phyloP scores from a whole-genome alignment of 2,329 filamentous ascomycete genomes.

The Talaromyces marneffei region DNA sequence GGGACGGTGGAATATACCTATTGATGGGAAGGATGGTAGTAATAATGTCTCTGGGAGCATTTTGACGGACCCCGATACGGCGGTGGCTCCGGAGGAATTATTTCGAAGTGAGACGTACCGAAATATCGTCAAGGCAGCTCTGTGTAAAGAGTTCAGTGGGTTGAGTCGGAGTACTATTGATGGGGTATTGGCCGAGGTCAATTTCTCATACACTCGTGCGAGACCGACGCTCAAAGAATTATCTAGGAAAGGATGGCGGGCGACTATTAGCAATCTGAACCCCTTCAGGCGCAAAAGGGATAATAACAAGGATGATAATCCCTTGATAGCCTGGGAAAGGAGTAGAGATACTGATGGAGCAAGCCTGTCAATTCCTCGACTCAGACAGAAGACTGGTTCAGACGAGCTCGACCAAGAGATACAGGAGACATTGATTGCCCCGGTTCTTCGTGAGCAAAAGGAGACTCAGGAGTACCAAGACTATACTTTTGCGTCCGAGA shows the following conservation, averaged over 20 bases:
- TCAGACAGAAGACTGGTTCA: slow-evolving; percentile 38
- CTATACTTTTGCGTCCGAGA: slow-evolving; percentile 33
- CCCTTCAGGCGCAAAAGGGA: slow-evolving; percentile 38
- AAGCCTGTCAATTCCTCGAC: slow-evolving; percentile 20
- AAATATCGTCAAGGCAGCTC: slow-evolving; percentile 31
- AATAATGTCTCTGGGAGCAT: neutral
- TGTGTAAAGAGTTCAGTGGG: slow-evolving; percentile 40
- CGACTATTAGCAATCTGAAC: slow-evolving; percentile 38
- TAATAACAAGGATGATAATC: slow-evolving; percentile 30
- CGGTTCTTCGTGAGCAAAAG: slow-evolving; percentile 30
- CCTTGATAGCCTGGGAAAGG: slow-evolving; percentile 37
- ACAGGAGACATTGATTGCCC: slow-evolving; percentile 31
- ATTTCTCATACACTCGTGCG: slow-evolving; percentile 41
- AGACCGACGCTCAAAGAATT: slow-evolving; percentile 40
- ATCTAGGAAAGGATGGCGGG: slow-evolving; percentile 41
- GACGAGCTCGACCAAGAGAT: slow-evolving; percentile 42
- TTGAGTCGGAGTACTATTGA: slow-evolving; percentile 42
- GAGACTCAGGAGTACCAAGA: slow-evolving; percentile 36
- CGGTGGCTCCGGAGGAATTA: slow-evolving; percentile 36
- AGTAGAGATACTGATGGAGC: slow-evolving; percentile 23
- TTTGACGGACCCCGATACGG: neutral
- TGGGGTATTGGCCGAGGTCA: slow-evolving; percentile 44
- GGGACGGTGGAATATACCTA: slow-evolving; percentile 41
- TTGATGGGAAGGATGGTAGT: slow-evolving; percentile 9
- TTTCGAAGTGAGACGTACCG: slow-evolving; percentile 43